phyloP scores from a whole-genome alignment of 352 stramenopile species.

The Phytopythium montanum region DNA sequence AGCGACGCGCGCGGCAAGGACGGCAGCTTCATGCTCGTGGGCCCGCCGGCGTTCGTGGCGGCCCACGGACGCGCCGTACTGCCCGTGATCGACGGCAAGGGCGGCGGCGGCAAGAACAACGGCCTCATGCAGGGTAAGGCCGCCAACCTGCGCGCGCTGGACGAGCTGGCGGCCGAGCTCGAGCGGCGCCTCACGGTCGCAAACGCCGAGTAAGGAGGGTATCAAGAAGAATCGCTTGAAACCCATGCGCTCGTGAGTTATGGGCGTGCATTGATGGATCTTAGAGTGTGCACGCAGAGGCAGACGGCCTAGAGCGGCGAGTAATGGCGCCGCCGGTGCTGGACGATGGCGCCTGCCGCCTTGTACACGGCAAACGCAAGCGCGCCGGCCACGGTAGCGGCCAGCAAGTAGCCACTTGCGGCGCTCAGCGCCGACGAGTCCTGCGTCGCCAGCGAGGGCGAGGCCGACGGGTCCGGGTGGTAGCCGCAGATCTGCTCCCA shows the following conservation, averaged over 20 bases:
- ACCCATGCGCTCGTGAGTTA: background rate
- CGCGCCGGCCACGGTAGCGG: slow-evolving; percentile 33
- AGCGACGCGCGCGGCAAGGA: slow-evolving; percentile 39
- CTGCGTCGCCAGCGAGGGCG: slow-evolving; percentile 10
- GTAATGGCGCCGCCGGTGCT: slow-evolving; percentile 47
- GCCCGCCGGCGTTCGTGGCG: slow-evolving; percentile 48
- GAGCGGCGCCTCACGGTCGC: slow-evolving; percentile 12
- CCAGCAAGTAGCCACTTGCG: slow-evolving; percentile 36
- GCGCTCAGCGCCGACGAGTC: slow-evolving; percentile 7
- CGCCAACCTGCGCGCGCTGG: slow-evolving; percentile 47
- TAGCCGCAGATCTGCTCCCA: slow-evolving; percentile 86
- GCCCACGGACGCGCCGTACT: slow-evolving; percentile 50
- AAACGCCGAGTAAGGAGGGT: background rate
- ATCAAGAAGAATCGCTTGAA: background rate
- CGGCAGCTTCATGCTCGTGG: slow-evolving; percentile 67
- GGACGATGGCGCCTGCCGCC: slow-evolving; percentile 35
- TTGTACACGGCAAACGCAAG: slow-evolving; percentile 54
- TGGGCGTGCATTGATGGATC: background rate
- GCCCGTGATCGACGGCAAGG: slow-evolving; percentile 66
- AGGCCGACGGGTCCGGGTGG: slow-evolving; percentile 18
- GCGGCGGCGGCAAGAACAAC: slow-evolving; percentile 71
- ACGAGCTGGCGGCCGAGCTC: slow-evolving; percentile 40
- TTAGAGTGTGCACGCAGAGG: background rate
- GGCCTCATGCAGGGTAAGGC: slow-evolving; percentile 79
- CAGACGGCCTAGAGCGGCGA: slow-evolving; percentile 24